phyloP scores from a whole-genome alignment of 192 early-diverging fungal species.

The Backusella mclennaniae region DNA sequence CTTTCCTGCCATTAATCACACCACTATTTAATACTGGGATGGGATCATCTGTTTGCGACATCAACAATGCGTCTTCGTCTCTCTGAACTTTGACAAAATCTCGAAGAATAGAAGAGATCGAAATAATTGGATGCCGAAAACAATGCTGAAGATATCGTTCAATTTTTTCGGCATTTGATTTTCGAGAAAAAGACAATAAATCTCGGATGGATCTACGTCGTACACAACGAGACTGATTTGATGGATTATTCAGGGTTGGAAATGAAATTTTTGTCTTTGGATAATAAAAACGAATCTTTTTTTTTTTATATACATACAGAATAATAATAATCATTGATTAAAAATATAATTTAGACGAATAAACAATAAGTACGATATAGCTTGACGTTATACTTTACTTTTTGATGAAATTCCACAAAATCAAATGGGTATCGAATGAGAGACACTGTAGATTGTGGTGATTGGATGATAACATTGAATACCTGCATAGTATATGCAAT shows the following conservation, averaged over 20 bases:
- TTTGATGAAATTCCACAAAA: conserved; percentile 39
- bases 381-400: conserved; percentile 14
- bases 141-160: conserved; percentile 48
- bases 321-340: neutral
- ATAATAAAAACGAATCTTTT: conserved; percentile 28
- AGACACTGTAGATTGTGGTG: conserved; percentile 21
- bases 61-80: conserved; percentile 41
- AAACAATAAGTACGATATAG: neutral
- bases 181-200: conserved; percentile 18
- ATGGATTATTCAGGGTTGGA: conserved; percentile 20
- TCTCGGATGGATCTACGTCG: conserved; percentile 20
- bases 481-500: conserved; percentile 15
- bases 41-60: neutral
- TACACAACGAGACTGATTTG: conserved; percentile 9
- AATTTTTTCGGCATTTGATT: conserved; percentile 51
- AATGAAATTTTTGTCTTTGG: conserved; percentile 29
- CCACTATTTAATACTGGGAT: neutral
- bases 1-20: neutral
- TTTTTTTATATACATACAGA: neutral
- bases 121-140: conserved; percentile 35
- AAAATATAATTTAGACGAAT: neutral
- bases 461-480: conserved; percentile 35
- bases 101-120: conserved; percentile 39
- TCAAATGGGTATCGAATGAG: conserved; percentile 34
- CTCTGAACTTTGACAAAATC: conserved; percentile 49